Conservation (phyloP, 768 basidiomycete genomes). For the Trametopsis cervina region DNA sequence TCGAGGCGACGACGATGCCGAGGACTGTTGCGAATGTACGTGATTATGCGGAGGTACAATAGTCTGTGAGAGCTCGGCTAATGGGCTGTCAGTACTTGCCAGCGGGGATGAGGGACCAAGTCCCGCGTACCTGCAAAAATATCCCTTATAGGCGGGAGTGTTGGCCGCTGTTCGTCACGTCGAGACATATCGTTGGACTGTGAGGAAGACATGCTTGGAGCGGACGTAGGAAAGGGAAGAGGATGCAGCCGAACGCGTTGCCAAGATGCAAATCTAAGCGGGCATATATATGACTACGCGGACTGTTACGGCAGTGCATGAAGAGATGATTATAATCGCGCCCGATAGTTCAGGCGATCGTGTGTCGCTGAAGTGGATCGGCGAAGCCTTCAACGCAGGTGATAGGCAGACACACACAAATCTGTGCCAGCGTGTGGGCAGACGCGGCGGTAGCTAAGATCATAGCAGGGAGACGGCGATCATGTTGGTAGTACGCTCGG, state of each 20-base stretch:
- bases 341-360: neutral
- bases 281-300: slow-evolving; percentile 1
- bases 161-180: slow-evolving; percentile 38
- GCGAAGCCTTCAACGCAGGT: neutral
- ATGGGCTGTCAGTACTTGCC: neutral
- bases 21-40: slow-evolving; percentile 12
- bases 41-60: slow-evolving; percentile 17
- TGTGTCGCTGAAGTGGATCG: neutral
- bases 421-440: neutral
- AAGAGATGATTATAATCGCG: neutral
- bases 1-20: slow-evolving; percentile 18
- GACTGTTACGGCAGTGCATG: slow-evolving; percentile 2
- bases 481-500: neutral
- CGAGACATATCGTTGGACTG: slow-evolving; percentile 15
- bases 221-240: neutral
- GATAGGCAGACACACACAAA: too few species aligned
- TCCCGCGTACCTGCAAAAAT: slow-evolving; percentile 47
- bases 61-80: slow-evolving; percentile 21
- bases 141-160: slow-evolving; percentile 66
- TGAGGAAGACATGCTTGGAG: slow-evolving; percentile 17
- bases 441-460: neutral
- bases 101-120: neutral
- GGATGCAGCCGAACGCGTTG: slow-evolving; percentile 1
- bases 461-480: neutral
- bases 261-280: slow-evolving; percentile 7